Evolutionary conservation across 768 basidiomycete species (phyloP).

Genomic region (Xerocomellus intermedius): DNA sequence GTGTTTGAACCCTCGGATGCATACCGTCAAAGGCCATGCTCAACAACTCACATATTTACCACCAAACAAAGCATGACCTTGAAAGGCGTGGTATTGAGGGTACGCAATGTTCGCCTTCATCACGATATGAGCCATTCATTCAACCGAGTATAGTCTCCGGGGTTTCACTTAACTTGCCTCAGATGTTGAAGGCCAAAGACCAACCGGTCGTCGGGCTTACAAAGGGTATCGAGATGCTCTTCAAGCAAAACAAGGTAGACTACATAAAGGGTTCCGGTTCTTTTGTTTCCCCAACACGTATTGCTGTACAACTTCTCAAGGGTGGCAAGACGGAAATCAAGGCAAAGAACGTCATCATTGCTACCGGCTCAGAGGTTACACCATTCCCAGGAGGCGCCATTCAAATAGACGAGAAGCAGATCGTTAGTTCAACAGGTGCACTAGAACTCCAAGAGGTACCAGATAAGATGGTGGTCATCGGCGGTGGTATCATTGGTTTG

Average conservation of each 20-base stretch:
- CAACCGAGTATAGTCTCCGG: conserved; percentile 50
- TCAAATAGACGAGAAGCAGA: conserved; percentile 94
- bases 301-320: conserved; percentile 78
- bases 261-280: conserved; percentile 96
- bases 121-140: background rate
- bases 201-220: conserved; percentile 82
- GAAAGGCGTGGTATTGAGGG: conserved; percentile 92
- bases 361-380: conserved; percentile 90
- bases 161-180: conserved; percentile 81
- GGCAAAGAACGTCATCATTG: conserved; percentile 93
- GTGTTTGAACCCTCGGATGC: conserved; percentile 97
- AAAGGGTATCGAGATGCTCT: conserved; percentile 88
- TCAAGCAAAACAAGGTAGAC: conserved; percentile 98
- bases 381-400: conserved; percentile 94
- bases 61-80: conserved; percentile 90
- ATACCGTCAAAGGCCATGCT: conserved; percentile 99
- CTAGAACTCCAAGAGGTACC: conserved; percentile 88
- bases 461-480: conserved; percentile 95
- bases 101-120: conserved; percentile 32
- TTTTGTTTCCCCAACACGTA: conserved; percentile 63
- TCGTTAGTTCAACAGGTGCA: conserved; percentile 93
- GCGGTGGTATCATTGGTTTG: conserved; percentile 95
- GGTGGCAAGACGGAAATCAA: conserved; percentile 85
- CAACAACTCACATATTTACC: conserved; percentile 98
- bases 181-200: conserved; percentile 92